phyloP scores from a whole-genome alignment of 2,329 filamentous ascomycete genomes.

The Fusarium neocosmosporiellum region DNA sequence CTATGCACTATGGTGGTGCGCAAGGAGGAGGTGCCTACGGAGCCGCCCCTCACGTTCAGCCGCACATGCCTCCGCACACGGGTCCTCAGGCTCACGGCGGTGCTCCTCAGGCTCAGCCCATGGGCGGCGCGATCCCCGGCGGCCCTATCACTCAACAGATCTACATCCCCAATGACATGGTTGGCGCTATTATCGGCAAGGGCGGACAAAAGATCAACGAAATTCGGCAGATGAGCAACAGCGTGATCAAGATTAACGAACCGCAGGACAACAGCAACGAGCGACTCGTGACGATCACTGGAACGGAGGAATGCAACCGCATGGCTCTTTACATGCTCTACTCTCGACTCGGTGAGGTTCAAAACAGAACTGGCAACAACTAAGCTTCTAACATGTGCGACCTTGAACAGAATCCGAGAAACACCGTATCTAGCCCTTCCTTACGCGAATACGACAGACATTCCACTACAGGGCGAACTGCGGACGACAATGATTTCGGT shows the following conservation, averaged over 20 bases:
- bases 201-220: slow-evolving; percentile 99
- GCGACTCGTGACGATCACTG: slow-evolving; percentile 95
- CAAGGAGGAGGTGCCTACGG: slow-evolving; percentile 76
- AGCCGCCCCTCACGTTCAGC: slow-evolving; percentile 80
- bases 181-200: slow-evolving; percentile 98
- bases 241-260: slow-evolving; percentile 99
- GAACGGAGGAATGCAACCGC: slow-evolving; percentile 97
- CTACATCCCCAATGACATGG: slow-evolving; percentile 99
- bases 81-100: slow-evolving; percentile 68
- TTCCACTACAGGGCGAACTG: slow-evolving; percentile 11
- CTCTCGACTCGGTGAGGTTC: slow-evolving; percentile 85
- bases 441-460: slow-evolving; percentile 21
- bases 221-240: slow-evolving; percentile 95
- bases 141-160: slow-evolving; percentile 94
- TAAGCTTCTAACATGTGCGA: slow-evolving; percentile 44
- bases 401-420: slow-evolving; percentile 56
- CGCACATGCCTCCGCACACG: slow-evolving; percentile 73
- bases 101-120: slow-evolving; percentile 79
- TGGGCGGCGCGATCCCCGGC: slow-evolving; percentile 70
- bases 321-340: slow-evolving; percentile 99
- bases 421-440: slow-evolving; percentile 52
- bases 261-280: slow-evolving; percentile 99
- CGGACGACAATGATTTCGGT: slow-evolving; percentile 15
- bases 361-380: slow-evolving; percentile 38
- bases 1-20: slow-evolving; percentile 83